phyloP scores from a whole-genome alignment of 345 rosid genomes.

The Mallotus nudiflorus region DNA sequence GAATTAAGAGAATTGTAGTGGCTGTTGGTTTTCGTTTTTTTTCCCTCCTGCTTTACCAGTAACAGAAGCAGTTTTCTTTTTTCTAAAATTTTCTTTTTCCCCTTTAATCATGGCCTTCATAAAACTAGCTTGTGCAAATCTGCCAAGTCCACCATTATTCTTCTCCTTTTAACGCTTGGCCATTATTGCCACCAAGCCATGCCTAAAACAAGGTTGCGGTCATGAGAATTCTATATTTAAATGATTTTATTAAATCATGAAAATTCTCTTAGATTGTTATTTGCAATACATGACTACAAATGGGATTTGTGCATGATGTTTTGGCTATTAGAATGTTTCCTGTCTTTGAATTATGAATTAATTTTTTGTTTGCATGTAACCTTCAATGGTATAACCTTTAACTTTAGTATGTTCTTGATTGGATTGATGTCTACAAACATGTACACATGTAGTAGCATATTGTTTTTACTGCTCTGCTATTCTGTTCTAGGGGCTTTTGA shows the following conservation, averaged over 20 bases:
- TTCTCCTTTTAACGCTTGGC: background rate
- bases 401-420: background rate
- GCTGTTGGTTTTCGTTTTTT: too few species aligned
- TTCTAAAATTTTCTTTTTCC: background rate
- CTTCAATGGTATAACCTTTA: background rate
- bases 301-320: background rate
- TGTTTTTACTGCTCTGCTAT: background rate
- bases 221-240: too few species aligned
- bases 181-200: background rate
- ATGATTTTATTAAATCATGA: background rate
- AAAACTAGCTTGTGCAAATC: background rate
- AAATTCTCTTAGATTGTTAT: background rate
- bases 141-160: background rate
- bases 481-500: slow-evolving; percentile 59
- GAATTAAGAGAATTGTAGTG: background rate
- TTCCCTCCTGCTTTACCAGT: too few species aligned
- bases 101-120: background rate
- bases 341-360: background rate
- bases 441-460: background rate
- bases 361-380: background rate
- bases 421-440: background rate
- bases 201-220: background rate
- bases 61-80: background rate
- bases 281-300: background rate
- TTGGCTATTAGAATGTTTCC: background rate